Evolutionary conservation across 2,329 filamentous ascomycete species (phyloP), one percentile per base, ranked within the genome.

Genomic region (Clonostachys chloroleuca): DNA sequence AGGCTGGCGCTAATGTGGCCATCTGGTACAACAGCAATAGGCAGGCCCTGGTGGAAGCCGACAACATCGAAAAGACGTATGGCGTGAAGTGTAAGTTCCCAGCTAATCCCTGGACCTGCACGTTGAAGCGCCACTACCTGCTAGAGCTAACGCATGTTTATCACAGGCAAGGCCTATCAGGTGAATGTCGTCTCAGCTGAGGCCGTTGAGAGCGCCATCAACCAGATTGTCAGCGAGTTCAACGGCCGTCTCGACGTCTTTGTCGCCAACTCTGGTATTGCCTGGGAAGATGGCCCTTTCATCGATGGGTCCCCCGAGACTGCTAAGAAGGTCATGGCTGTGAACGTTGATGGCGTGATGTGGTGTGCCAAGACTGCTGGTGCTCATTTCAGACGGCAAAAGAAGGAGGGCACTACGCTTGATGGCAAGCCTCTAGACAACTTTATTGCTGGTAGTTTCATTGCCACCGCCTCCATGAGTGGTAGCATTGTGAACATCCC

Each of bases 401-500:
- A 85, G 70, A 69, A 77, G 49, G 81, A 89, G 60, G 79, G 81
- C 18, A 84, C 81, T 1, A 80, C 81, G 24, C 54, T 78, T 41
- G 74, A 83, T 59, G 84, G 85, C 49, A 75, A 80, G 60, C 74
- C 75, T 57, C 69, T 88, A 20, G 73, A 80, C 44, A 73, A 76
- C 53, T 87, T 78, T 60, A 72, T 69, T 3, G 72, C 77, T 24
- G 87, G 87, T 18, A 86, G 82, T 62, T 89, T 92, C 64, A 82
- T 92, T 54, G 84, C 84, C 24, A 92, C 89, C 7, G 84, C 88
- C 1, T 87, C 82, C 49, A 92, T 92, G 80, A 86, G 81, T 55
- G 88, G 83, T 5, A 86, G 87, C 60, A 85, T 92, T 56, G 86
- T 83, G 62, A 92, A 91, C 61, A 77, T 89, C 49, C 88, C 87